These are phyloP conservation scores for Alloteropsis semialata DNA, from an alignment of 176 grass and related monocot species.

Conservation along the genomic window DNA sequence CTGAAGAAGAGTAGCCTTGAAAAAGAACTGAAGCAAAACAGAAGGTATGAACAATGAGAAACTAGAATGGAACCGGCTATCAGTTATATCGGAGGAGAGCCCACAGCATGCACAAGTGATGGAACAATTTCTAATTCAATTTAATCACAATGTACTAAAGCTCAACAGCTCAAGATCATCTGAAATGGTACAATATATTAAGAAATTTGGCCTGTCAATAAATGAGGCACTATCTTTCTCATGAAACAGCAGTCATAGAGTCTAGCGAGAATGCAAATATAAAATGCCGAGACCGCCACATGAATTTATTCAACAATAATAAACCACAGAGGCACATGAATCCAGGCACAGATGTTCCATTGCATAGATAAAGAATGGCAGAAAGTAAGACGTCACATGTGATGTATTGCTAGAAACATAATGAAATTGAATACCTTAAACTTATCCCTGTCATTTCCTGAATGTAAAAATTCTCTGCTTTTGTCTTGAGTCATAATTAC, in stretches of 20 bases:
- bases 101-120: not conserved
- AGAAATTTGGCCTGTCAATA: conserved; percentile 7
- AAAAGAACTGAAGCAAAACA: conserved; percentile 79
- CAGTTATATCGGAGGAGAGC: not conserved
- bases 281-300: not conserved
- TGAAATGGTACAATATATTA: not conserved
- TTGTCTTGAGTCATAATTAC: conserved; percentile 99
- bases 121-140: conserved; percentile 10
- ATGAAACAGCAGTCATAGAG: not conserved
- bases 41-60: not conserved
- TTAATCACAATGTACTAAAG: conserved; percentile 6
- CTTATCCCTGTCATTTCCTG: conserved; percentile 86
- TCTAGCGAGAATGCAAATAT: not conserved
- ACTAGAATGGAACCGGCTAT: not conserved
- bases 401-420: conserved; percentile 8
- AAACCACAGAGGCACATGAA: not conserved
- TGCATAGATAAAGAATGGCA: not conserved
- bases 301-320: not conserved
- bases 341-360: not conserved
- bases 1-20: conserved; percentile 95
- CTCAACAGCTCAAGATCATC: not conserved
- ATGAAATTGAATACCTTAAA: conserved; percentile 71
- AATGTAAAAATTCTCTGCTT: conserved; percentile 97
- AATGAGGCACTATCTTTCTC: not conserved
- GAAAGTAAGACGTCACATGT: not conserved